phyloP scores from a whole-genome alignment of 306 rosid species.

The Casuarina glauca region DNA sequence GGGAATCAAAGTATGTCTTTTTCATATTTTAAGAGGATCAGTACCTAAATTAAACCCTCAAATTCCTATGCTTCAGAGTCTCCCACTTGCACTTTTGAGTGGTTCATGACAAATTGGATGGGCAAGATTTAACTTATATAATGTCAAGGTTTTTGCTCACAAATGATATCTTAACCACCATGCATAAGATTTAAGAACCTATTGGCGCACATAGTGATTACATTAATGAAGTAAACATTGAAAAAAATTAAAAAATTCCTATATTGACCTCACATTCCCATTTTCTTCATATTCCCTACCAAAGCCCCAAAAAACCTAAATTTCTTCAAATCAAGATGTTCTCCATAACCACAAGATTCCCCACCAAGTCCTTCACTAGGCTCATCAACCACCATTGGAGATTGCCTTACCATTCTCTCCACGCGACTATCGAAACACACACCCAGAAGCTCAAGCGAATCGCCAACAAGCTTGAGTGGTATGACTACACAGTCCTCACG shows the following conservation, averaged over 20 bases:
- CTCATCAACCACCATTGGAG: slow-evolving; percentile 17
- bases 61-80: too few relatives aligned
- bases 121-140: too few relatives aligned
- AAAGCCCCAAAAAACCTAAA: not conserved
- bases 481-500: slow-evolving; percentile 6
- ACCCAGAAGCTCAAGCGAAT: slow-evolving; percentile 3
- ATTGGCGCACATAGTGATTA: too few relatives aligned
- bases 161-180: not conserved
- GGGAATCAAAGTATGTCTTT: too few relatives aligned
- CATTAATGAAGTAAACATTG: too few relatives aligned
- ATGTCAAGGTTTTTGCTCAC: not conserved
- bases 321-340: not conserved
- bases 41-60: too few relatives aligned
- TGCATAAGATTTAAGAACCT: not conserved
- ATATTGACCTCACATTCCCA: slow-evolving; percentile 11
- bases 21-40: too few relatives aligned
- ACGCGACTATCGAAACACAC: slow-evolving; percentile 26
- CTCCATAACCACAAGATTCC: slow-evolving; percentile 25
- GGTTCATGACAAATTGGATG: too few relatives aligned
- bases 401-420: slow-evolving; percentile 22
- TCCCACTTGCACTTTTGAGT: too few relatives aligned
- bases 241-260: not conserved
- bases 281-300: not conserved
- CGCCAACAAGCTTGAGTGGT: slow-evolving; percentile 6
- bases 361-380: slow-evolving; percentile 25